Evolutionary conservation across 1,284 basidiomycete species (phyloP), one percentile per base, ranked within the genome.

Genomic region (Taiwanofungus camphoratus): DNA sequence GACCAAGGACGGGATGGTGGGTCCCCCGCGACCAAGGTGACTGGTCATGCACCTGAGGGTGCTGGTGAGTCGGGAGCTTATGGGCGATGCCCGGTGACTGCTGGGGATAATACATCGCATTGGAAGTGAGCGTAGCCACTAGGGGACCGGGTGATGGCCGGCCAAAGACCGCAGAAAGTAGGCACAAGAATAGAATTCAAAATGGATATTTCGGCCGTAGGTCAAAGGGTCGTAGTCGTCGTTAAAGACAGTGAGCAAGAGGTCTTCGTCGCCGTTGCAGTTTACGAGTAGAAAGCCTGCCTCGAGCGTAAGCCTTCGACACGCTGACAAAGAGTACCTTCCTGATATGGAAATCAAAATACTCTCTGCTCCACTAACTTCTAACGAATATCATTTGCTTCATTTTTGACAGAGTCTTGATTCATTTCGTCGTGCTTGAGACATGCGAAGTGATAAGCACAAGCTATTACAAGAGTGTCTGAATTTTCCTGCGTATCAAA

Each of bases 81-180:
- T 82, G 83, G 51, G 74, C 69, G 58, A 87, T 78, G 62, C 78
- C 82, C 57, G 84, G 83, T 50, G 84, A 87, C 63, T 84, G 84
- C 60, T 85, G 82, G 57, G 84, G 72, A 65, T 82, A 87, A 68
- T 84, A 87, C 83, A 87, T 87, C 51, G 69, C 73, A 73, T 73
- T 63, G 61, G 66, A 54, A 48, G 56, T 37, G 50, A 57, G 53
- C 26, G 53, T 53, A 41, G 53, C 53, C 53, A 55, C 51, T 39
- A 50, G 32, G 34, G 36, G 31, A 9, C 15, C 18, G 31, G 31
- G 15, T 27, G 26, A 27, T 27, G 31, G 31, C 11, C 11, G 18
- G 31, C 31, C 16, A 18, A 33, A 9, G 11, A 33, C 15, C 7
- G 16, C 6, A 16, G 11, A 41, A 46, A 34, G 33, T 48, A 45